Evolutionary conservation across 2,329 filamentous ascomycete genomes (phyloP), one percentile per base, ranked within the genome.

Genomic region (Cytospora paraplurivora): DNA sequence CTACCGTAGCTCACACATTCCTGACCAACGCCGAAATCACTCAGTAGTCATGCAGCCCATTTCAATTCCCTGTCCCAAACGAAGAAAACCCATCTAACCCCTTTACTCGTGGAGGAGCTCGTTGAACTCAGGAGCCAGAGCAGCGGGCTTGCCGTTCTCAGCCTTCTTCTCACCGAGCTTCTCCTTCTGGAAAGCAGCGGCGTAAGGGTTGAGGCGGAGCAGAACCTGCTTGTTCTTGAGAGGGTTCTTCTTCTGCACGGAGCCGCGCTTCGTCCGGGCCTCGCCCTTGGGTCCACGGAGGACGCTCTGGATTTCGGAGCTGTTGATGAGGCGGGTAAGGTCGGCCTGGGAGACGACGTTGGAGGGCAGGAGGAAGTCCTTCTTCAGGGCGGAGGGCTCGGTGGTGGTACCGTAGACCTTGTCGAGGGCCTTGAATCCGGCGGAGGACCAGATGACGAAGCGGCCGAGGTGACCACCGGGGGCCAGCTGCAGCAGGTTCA

Each of bases 231-330:
- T 96, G 91, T 99, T 99, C 83, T 85, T 86, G 73, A 99, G 93
- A 76, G 95, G 95, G 88, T 99, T 99, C 93, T 98, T 98, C 93
- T 99, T 99, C 88, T 97, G 94, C 72, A 97, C 92, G 76, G 86
- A 82, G 72, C 85, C 82, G 77, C 95, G 92, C 88, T 97, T 97
- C 81, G 93, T 96, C 77, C 88, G 82, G 76, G 92, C 88, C 73
- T 90, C 88, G 74, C 95, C 95, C 86, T 93, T 95, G 80, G 93
- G 92, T 67, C 90, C 92, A 74, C 91, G 89, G 76, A 99, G 88
- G 66, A 97, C 94, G 81, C 89, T 91, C 89, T 99, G 95, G 80
- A 98, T 90, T 85, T 99, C 95, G 76, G 92, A 93, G 76, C 90
- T 94, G 92, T 99, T 99, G 90, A 99, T 99, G 77, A 99, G 88